phyloP scores from a whole-genome alignment of 2,329 filamentous ascomycete genomes.

The Escovopsis weberi region DNA sequence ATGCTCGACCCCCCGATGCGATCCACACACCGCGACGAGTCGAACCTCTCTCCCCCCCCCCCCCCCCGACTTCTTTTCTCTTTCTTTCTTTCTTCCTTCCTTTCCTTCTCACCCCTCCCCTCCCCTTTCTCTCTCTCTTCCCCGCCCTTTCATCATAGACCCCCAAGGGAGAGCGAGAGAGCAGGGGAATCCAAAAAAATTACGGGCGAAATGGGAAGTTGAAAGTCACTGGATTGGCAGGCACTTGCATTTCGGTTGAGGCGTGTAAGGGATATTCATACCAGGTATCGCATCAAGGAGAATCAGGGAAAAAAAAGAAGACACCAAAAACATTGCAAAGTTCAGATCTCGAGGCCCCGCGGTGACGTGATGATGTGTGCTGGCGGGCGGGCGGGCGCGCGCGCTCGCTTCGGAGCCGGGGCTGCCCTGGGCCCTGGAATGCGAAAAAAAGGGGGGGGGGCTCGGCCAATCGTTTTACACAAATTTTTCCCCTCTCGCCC shows the following conservation, averaged over 20 bases:
- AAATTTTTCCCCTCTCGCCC: too few relatives aligned
- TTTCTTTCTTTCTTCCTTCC: neutral
- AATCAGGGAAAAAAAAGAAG: slow-evolving; percentile 12
- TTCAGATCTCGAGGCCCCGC: too few relatives aligned
- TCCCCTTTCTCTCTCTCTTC: neutral
- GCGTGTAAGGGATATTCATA: slow-evolving; percentile 39
- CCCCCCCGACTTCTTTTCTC: slow-evolving; percentile 7
- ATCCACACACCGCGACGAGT: slow-evolving; percentile 18
- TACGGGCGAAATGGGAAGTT: slow-evolving; percentile 12
- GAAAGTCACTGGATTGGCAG: slow-evolving; percentile 27
- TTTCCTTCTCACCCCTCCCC: too few relatives aligned
- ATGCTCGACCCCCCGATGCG: slow-evolving; percentile 17
- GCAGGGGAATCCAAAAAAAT: slow-evolving; percentile 1
- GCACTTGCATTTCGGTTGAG: slow-evolving; percentile 38
- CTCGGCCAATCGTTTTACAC: too few relatives aligned
- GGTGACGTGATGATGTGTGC: too few relatives aligned
- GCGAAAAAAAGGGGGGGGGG: too few relatives aligned
- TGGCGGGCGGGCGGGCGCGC: too few relatives aligned
- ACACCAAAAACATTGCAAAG: too few relatives aligned
- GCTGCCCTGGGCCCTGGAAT: too few relatives aligned
- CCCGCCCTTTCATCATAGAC: neutral
- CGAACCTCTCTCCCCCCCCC: slow-evolving; percentile 5
- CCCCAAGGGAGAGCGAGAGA: slow-evolving; percentile 1
- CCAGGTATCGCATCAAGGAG: slow-evolving; percentile 35
- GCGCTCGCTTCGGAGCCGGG: too few relatives aligned